Conservation (phyloP, 1,139 yeast genomes). For the Debaryomyces robertsiae region DNA sequence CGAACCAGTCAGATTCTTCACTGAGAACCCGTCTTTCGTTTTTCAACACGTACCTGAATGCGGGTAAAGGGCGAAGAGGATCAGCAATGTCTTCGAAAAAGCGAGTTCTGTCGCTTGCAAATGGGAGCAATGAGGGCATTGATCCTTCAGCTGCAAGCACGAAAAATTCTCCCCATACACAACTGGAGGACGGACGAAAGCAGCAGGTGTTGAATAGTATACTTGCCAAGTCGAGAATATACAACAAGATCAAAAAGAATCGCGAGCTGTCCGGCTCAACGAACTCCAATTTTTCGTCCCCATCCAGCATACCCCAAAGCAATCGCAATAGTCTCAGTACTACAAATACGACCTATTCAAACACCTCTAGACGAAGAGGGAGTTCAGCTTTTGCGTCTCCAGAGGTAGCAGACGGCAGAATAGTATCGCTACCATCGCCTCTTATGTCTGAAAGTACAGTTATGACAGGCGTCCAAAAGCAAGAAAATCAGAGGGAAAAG, state of each 20-base stretch:
- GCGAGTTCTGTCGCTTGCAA: constrained; percentile 30
- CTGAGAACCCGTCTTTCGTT: constrained; percentile 22
- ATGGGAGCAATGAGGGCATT: constrained; percentile 15
- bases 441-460: constrained; percentile 10
- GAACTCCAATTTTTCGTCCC: constrained; percentile 28
- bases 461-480: constrained; percentile 24
- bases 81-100: constrained; percentile 21
- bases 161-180: not conserved
- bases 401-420: constrained; percentile 15
- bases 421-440: constrained; percentile 11
- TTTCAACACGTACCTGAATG: constrained; percentile 16
- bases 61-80: constrained; percentile 14
- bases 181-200: constrained; percentile 26
- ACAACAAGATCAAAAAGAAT: constrained; percentile 41
- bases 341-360: constrained; percentile 23
- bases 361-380: constrained; percentile 27
- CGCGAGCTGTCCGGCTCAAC: constrained; percentile 41
- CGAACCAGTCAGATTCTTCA: constrained; percentile 24
- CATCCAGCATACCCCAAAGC: constrained; percentile 21
- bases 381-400: constrained; percentile 24
- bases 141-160: not conserved
- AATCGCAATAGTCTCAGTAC: constrained; percentile 31
- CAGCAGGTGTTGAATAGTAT: constrained; percentile 34
- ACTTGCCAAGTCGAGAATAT: constrained; percentile 40
- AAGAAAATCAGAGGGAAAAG: constrained; percentile 38